Conservation (phyloP, 768 basidiomycete genomes). For the Crucibulum laeve region DNA sequence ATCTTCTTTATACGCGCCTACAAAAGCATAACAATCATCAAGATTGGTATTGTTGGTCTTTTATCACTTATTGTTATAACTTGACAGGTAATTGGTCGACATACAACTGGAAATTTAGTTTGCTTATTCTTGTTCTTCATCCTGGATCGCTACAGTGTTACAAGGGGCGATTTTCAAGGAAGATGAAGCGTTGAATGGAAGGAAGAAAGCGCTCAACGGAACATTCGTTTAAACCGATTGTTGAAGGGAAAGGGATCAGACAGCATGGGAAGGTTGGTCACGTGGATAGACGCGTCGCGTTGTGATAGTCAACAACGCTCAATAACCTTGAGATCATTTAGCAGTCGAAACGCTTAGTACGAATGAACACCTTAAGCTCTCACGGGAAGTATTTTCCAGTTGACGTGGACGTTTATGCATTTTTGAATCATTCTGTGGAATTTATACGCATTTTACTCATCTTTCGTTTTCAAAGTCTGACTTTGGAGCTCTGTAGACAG, state of each 20-base stretch:
- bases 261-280: too few species aligned
- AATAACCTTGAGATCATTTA: too few species aligned
- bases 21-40: background rate
- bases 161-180: background rate
- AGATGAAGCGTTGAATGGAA: background rate
- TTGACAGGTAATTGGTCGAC: conserved; percentile 18
- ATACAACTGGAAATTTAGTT: conserved; percentile 87
- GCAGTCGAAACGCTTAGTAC: too few species aligned
- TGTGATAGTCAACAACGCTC: background rate
- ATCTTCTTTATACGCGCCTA: conserved; percentile 99
- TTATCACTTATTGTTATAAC: background rate
- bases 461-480: too few species aligned
- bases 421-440: too few species aligned
- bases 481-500: too few species aligned
- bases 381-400: too few species aligned
- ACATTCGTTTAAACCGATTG: too few species aligned
- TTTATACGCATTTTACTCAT: too few species aligned
- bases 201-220: background rate
- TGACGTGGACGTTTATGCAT: too few species aligned
- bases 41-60: background rate
- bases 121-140: conserved; percentile 93
- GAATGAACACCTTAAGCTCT: too few species aligned
- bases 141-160: background rate
- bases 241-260: too few species aligned
- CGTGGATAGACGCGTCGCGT: background rate